Conservation (phyloP, 208 protist species). For the Leishmania gerbilli region DNA sequence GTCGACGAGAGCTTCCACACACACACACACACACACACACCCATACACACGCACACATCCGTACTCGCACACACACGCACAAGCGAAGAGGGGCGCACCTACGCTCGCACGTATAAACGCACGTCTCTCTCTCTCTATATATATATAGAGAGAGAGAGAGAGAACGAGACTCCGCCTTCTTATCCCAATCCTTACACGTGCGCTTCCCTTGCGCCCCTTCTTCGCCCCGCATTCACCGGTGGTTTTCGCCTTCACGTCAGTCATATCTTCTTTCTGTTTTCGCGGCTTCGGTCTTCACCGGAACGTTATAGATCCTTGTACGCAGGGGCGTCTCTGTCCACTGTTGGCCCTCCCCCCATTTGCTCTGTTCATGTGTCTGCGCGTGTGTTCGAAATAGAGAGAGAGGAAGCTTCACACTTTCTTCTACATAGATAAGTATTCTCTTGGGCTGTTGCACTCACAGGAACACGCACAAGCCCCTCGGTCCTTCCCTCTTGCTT, state of each 20-base stretch:
- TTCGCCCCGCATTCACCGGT: not conserved
- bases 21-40: not conserved
- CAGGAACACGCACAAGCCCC: not conserved
- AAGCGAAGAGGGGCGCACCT: not conserved
- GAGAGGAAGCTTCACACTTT: not conserved
- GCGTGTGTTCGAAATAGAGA: not conserved
- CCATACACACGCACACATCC: not conserved
- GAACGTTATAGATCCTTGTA: not conserved
- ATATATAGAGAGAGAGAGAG: not conserved
- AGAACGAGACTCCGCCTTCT: not conserved
- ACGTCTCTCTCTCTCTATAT: not conserved
- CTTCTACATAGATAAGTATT: no score
- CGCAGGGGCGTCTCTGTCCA: no score
- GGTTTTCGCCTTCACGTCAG: not conserved
- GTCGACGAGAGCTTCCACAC: not conserved
- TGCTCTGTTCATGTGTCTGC: not conserved
- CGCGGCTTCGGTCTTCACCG: not conserved
- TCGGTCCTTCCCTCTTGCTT: not conserved
- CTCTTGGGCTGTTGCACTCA: not conserved
- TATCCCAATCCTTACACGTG: not conserved
- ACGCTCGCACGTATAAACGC: not conserved
- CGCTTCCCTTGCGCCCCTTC: not conserved
- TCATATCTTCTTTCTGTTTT: not conserved
- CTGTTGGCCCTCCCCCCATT: not conserved
- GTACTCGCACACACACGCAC: no score